Evolutionary conservation across 345 rosid genomes (phyloP), one percentile per base, ranked within the genome.

Genomic region (Turnera subulata): DNA sequence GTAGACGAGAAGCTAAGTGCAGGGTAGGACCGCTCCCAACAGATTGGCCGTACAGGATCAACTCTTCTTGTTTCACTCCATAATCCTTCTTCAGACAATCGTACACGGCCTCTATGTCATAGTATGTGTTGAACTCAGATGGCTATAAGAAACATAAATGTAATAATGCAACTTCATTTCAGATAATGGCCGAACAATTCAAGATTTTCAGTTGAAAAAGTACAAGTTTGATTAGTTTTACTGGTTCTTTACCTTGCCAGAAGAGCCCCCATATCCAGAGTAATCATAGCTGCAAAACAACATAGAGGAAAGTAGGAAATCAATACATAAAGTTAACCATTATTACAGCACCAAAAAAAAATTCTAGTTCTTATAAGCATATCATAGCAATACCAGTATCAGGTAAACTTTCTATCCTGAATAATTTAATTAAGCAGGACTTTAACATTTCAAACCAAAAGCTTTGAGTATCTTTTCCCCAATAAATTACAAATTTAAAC

Each of bases 181-280:
- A 26, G 40, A 4, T 15, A 17, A n/a, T 0, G 16, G 17, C 11
- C 33, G 32, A 6, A 11, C 53, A 63, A n/a, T 19, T 56, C 11
- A 11, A 16, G 33, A 39, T 46, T 12, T 2, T 26, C 19, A 20
- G 8, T 17, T 35, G 9, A 25, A 66, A 25, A 38, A 23, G 32
- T 29, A 47, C 16, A 47, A 15, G 19, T 1, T 15, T 15, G 15
- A 17, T 5, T 29, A 13, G 42, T 18, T 38, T 29, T 14, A 37
- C 45, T 22, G 8, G 56, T 49, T 29, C 50, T 42, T 66, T 80
- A 89, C 99, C 99, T 93, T 93, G 29, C 99, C 99, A 37, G 96
- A 76, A 54, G 99, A 93, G 59, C 79, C 97, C 70, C 99, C 99
- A 68, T 93, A 93, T 58, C 99, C 99, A n/a, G 99, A 89, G 82